Base-by-base conservation (phyloP, 2,329 filamentous ascomycete species). In the Sarocladiaceae sp. region DNA sequence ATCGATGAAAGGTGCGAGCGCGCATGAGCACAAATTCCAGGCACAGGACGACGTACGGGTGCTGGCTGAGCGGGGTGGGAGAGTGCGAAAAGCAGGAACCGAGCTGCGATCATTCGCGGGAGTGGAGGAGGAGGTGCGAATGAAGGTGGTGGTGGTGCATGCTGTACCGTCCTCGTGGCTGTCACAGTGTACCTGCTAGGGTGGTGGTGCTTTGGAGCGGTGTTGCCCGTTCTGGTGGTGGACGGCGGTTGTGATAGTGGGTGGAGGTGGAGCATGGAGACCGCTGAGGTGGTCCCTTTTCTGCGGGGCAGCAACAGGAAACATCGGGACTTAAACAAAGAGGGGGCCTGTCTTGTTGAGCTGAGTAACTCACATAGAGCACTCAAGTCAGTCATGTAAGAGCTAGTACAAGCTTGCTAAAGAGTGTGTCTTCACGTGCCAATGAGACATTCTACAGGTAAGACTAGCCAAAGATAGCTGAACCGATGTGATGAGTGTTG, bases 11-110 rank as follows among this genome's bases (percentile, higher is more conserved):
- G 40, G n/a, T 26, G 23, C 20, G 22, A 22, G 23, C 23, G 17
- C 22, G 15, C 40, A 44, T 7, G 40, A 26, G 28, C 40, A 44
- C 40, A 44, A 44, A 44, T 26, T 26, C 8, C 40, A 44, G 44
- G 17, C 22, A 48, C 44, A 28, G 26, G 26, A 17, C 22, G 44
- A 20, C 17, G 18, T 6, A 25, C 18, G 37, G 22, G 37, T 11
- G 26, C 25, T 33, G 44, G 33, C 26, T 17, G 44, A n/a, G n/a
- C n/a, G 28, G 23, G 44, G 26, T 48, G 44, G 26, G 11, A 33
- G 23, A 18, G 26, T n/a, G 26, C 28, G 44, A 48, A 48, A 48
- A 48, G 44, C 44, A 48, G 44, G 44, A 48, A 48, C 44, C 13
- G 8, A 31, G 44, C 44, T 48, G 28, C 44, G 28, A 48, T 33